phyloP scores from a whole-genome alignment of 108 stramenopile genomes.

The Cyclotella atomus region DNA sequence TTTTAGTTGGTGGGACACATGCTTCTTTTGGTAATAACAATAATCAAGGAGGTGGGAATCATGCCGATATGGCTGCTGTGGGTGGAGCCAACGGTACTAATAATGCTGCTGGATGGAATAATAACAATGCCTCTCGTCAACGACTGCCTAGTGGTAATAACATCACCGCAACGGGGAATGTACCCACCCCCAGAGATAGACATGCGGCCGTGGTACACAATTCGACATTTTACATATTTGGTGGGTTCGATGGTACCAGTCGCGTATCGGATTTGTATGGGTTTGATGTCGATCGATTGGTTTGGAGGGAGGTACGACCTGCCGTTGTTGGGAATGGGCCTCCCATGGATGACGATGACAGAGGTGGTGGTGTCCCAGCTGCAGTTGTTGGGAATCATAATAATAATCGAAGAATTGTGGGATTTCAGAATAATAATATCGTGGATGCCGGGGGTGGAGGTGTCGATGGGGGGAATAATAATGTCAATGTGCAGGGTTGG shows the following conservation, averaged over 20 bases:
- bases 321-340: neutral
- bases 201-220: constrained; percentile 86
- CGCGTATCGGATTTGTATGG: constrained; percentile 90
- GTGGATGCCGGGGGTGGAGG: constrained; percentile 44
- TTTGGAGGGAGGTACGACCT: constrained; percentile 81
- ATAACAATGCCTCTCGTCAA: neutral
- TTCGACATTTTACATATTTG: constrained; percentile 89
- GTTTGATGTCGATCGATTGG: constrained; percentile 81
- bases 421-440: no score
- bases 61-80: constrained; percentile 24
- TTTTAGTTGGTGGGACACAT: constrained; percentile 9
- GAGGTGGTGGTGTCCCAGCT: no score
- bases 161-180: constrained; percentile 56
- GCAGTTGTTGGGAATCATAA: no score
- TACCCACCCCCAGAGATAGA: constrained; percentile 87
- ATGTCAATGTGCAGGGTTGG: neutral
- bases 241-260: constrained; percentile 88
- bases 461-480: constrained; percentile 9
- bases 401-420: no score
- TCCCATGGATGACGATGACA: no score
- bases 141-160: constrained; percentile 41
- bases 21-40: no score
- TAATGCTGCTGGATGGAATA: no score
- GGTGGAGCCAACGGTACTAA: constrained; percentile 8
- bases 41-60: constrained; percentile 16